Conservation (phyloP, 2,329 filamentous ascomycete genomes). For the Coniochaeta sp. region DNA sequence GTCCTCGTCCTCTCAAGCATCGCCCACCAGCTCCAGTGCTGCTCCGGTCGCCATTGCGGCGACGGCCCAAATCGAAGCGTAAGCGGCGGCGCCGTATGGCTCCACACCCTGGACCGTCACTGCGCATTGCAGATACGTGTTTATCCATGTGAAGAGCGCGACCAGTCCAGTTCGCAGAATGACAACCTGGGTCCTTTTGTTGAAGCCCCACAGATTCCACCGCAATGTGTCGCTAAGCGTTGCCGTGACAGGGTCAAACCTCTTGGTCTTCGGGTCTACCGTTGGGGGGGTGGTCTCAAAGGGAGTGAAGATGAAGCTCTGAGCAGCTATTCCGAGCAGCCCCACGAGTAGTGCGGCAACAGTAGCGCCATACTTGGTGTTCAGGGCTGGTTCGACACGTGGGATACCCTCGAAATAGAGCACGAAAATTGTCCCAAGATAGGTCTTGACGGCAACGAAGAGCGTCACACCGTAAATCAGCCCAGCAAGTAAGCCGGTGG, state of each 20-base stretch:
- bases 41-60: slow-evolving; percentile 54
- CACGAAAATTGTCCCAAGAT: slow-evolving; percentile 65
- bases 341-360: slow-evolving; percentile 37
- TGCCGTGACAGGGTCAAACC: slow-evolving; percentile 58
- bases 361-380: slow-evolving; percentile 52
- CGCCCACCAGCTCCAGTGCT: slow-evolving; percentile 42
- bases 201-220: slow-evolving; percentile 67
- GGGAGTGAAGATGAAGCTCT: slow-evolving; percentile 70
- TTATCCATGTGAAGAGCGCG: slow-evolving; percentile 46
- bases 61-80: slow-evolving; percentile 67
- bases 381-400: slow-evolving; percentile 60
- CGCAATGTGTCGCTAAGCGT: slow-evolving; percentile 62
- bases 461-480: slow-evolving; percentile 69
- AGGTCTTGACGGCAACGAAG: slow-evolving; percentile 59
- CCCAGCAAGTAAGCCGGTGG: slow-evolving; percentile 61
- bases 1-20: slow-evolving; percentile 29
- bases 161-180: slow-evolving; percentile 56
- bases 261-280: slow-evolving; percentile 37
- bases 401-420: slow-evolving; percentile 66
- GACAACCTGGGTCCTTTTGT: slow-evolving; percentile 52
- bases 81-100: slow-evolving; percentile 59
- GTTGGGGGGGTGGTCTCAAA: slow-evolving; percentile 46
- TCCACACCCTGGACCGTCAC: slow-evolving; percentile 66
- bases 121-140: slow-evolving; percentile 57
- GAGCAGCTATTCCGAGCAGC: slow-evolving; percentile 60